These are phyloP conservation scores for Talaromyces piceae DNA, from an alignment of 2,329 filamentous ascomycete genomes.

Conservation along the genomic window DNA sequence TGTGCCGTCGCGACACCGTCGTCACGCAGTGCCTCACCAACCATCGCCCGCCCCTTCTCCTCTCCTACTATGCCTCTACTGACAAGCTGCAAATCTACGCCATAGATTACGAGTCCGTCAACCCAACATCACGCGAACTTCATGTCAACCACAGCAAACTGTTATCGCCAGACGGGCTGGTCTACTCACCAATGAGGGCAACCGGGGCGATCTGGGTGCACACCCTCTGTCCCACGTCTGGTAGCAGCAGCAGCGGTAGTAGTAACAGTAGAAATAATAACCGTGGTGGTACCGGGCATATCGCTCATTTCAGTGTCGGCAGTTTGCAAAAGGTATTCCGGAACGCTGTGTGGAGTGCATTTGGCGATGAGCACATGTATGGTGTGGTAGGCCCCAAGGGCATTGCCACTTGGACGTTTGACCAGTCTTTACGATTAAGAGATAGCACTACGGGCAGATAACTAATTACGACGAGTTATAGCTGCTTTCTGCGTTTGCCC, in stretches of 20 bases:
- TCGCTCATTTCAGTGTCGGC: not conserved
- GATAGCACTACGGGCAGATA: no score
- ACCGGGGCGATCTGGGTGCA: not conserved
- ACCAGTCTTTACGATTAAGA: not conserved
- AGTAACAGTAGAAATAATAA: no score
- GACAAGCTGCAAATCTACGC: not conserved
- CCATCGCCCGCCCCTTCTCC: not conserved
- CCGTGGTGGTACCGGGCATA: no score
- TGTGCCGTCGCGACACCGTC: slow-evolving; percentile 1
- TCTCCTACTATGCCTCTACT: not conserved
- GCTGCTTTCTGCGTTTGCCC: no score
- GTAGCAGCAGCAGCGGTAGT: no score
- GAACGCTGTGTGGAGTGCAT: not conserved
- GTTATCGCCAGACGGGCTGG: not conserved
- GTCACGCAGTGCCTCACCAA: not conserved
- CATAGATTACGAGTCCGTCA: not conserved
- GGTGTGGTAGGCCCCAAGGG: not conserved
- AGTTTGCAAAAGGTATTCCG: not conserved
- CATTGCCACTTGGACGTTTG: slow-evolving; percentile 1
- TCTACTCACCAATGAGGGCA: not conserved
- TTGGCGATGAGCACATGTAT: slow-evolving; percentile 1
- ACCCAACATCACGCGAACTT: no score
- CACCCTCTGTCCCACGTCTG: not conserved
- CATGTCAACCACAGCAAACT: not conserved
- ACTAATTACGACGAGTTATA: no score